Evolutionary conservation across 2,329 filamentous ascomycete genomes (phyloP), one percentile per base, ranked within the genome.

Genomic region (Chaetomium strumarium): DNA sequence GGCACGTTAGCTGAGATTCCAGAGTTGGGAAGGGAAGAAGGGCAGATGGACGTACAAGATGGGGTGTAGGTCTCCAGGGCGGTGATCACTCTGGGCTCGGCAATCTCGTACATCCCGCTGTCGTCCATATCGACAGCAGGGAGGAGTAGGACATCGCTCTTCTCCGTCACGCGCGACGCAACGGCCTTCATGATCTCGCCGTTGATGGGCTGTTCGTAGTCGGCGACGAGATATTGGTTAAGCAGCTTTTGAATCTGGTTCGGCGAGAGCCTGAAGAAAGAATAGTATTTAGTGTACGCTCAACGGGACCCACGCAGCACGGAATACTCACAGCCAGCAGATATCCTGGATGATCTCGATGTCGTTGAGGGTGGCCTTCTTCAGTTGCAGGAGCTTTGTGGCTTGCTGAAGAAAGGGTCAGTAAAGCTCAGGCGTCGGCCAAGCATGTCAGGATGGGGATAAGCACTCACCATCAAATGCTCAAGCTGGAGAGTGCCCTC

Each of bases 341-440:
- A 99, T 99, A 69, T 99, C 93, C 75, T 99, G 93, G 65, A 99
- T 99, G 64, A 99, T 99, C 73, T 99, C 93, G 64, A 99, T 99
- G 66, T 99, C 93, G 69, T 97, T 99, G 67, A 99, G 75, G 1
- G 93, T 99, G 9, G 93, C 93, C 76, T 99, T 99, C 84, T 99
- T 99, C 58, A 99, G 78, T 71, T 99, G 93, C 59, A 99, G 79
- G 59, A 99, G 84, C 75, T 99, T 99, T 17, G 93, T 99, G 49
- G 93, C 93, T 88, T 97, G 92, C 85, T 89, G 61, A 43, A 8
- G 6, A 24, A 34, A 16, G 48, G n/a, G 63, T 72, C 59, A 72
- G 66, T 52, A 46, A 52, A 46, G n/a, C 43, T 43, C 6, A 45
- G 17, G n/a, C 17, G 10, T 12, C 7, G 5, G 11, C 2, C 33